Evolutionary conservation across 1,284 basidiomycete genomes (phyloP), one percentile per base, ranked within the genome.

Genomic region (Boletus mariae): DNA sequence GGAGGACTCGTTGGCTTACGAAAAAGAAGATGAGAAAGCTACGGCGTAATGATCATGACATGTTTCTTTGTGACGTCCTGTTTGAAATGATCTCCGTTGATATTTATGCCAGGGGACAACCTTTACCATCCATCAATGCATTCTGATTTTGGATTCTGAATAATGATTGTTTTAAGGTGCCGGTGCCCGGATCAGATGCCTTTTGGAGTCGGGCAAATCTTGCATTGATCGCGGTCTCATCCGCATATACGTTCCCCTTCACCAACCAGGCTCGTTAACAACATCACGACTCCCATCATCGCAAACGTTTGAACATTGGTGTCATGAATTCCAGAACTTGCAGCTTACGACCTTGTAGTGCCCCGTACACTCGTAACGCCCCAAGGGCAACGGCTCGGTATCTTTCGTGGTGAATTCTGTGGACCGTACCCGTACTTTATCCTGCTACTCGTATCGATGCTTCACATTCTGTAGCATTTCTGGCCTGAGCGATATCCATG

Each of bases 111-210:
- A 49, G 32, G 5, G 25, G 4, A 31, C 8, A 10, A 37, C 29
- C 20, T 29, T 34, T 35, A 2, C 10, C 23, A 47, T 47, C 43
- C 28, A 12, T 15, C 15, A 43, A 57, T 54, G 10, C 20, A 38
- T 58, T 25, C 9, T 13, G 31, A 2, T 42, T 23, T 26, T 38
- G 10, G 17, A 13, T 32, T 31, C n/a, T 45, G 29, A 38, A 38
- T 11, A 4, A 38, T 10, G 17, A 38, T 9, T 9, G 44, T 17
- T 23, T 8, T 9, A 5, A 5, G 10, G 13, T 32, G 60, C 67
- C 51, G 80, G n/a, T 85, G 15, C 17, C 20, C 23, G 12, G 28
- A 29, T 29, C 28, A 29, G 20, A 20, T 2, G 20, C 20, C 20
- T 20, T 31, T 31, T 31, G 29, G 29, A 31, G 20, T 20, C 20